Conservation (phyloP, 495 filamentous ascomycete species). For the Amorphotheca resinae region DNA sequence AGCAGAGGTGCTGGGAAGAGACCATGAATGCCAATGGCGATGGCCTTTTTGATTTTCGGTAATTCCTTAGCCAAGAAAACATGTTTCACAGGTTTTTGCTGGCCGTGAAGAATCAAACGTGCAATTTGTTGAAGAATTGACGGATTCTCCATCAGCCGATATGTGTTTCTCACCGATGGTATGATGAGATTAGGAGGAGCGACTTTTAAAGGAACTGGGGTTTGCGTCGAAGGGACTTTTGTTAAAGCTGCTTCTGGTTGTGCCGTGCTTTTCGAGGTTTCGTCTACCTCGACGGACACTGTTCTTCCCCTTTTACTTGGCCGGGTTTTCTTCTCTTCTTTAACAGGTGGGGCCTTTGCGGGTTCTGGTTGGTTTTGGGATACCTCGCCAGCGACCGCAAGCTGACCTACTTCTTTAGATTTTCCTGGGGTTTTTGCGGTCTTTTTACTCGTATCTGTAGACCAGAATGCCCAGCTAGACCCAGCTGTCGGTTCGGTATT, state of each 20-base stretch:
- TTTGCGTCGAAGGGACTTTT: conserved; percentile 24
- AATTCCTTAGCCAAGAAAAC: conserved; percentile 57
- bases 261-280: conserved; percentile 5
- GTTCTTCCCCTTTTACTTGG: conserved; percentile 24
- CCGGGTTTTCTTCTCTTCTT: conserved; percentile 24
- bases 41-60: conserved; percentile 62
- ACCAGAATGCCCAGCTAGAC: conserved; percentile 27
- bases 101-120: conserved; percentile 48
- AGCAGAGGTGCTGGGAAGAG: conserved; percentile 81
- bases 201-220: conserved; percentile 20
- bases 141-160: conserved; percentile 50
- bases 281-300: conserved; percentile 23
- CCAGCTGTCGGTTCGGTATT: conserved; percentile 12
- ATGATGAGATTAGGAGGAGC: conserved; percentile 50
- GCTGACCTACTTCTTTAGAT: conserved; percentile 44
- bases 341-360: conserved; percentile 41
- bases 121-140: conserved; percentile 62
- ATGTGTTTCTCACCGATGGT: conserved; percentile 56
- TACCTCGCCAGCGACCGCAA: conserved; percentile 54
- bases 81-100: conserved; percentile 51
- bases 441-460: conserved; percentile 44
- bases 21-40: conserved; percentile 91
- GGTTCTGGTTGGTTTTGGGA: conserved; percentile 50
- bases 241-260: conserved; percentile 19
- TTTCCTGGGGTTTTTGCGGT: conserved; percentile 11